A percentile compares a stretch with the other conserved stretches of the same genome.
phyloP scores from a whole-genome alignment of 2,329 filamentous ascomycete species.

The Colletotrichum brevisporum region DNA sequence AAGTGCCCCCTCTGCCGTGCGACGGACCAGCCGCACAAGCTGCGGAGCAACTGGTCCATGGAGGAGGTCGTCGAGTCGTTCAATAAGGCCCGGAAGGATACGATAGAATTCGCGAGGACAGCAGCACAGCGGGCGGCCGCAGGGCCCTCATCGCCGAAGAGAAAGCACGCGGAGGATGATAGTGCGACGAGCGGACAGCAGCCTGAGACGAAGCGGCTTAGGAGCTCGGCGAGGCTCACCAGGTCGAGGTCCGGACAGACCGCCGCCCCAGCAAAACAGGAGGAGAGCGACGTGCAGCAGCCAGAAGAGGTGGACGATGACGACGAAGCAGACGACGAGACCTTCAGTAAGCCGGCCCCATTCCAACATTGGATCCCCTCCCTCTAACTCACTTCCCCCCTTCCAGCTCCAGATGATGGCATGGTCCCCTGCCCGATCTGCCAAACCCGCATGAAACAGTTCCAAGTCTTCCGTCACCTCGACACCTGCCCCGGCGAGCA shows the following conservation, averaged over 20 bases:
- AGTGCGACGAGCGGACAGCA: constrained; percentile 32
- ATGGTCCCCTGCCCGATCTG: constrained; percentile 90
- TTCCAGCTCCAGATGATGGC: constrained; percentile 71
- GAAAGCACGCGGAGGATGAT: constrained; percentile 60
- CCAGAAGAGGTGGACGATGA: constrained; percentile 32
- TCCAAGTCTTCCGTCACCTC: constrained; percentile 83
- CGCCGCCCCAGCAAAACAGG: constrained; percentile 51
- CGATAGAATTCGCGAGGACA: constrained; percentile 75
- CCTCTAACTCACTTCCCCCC: constrained; percentile 34
- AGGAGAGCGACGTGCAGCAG: constrained; percentile 6
- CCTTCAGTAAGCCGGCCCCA: constrained; percentile 17
- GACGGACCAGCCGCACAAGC: constrained; percentile 84
- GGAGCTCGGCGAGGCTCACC: constrained; percentile 66
- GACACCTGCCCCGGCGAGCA: constrained; percentile 71
- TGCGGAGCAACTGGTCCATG: constrained; percentile 87
- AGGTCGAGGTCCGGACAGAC: constrained; percentile 56
- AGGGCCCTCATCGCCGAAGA: constrained; percentile 60
- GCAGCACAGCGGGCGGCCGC: constrained; percentile 47
- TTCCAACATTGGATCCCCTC: background rate
- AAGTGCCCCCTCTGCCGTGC: constrained; percentile 89
- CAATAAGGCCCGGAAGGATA: constrained; percentile 70
- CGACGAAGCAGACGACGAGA: constrained; percentile 20
- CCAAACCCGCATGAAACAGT: constrained; percentile 81
- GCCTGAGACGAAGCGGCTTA: constrained; percentile 62
- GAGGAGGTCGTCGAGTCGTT: constrained; percentile 90